Percentiles rank a stretch among this genome's conserved stretches.
phyloP scores from a whole-genome alignment of 108 stramenopile genomes.

The Cyclostephanos invisitatus region DNA sequence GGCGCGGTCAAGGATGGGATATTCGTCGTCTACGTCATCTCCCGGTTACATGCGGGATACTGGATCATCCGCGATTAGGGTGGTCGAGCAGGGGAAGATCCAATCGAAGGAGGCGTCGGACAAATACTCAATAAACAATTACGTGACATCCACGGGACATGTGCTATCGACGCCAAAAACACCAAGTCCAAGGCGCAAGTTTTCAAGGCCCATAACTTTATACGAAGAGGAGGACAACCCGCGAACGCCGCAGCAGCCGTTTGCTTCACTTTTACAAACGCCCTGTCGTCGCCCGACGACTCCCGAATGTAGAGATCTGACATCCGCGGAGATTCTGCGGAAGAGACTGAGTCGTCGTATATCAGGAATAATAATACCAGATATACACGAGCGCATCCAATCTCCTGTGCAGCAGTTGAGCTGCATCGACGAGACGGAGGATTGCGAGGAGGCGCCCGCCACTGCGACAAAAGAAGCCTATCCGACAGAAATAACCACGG shows the following conservation, averaged over 20 bases:
- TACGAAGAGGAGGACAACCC: not conserved
- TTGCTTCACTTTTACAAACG: slow-evolving; percentile 40
- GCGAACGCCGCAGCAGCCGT: slow-evolving; percentile 18
- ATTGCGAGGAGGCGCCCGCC: slow-evolving; percentile 6
- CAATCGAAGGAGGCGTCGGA: slow-evolving; percentile 16
- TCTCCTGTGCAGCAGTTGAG: slow-evolving; percentile 30
- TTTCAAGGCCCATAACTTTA: slow-evolving; percentile 3
- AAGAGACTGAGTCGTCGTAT: slow-evolving; percentile 43
- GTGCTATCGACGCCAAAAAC: slow-evolving; percentile 39
- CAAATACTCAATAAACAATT: slow-evolving; percentile 34
- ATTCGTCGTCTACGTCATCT: slow-evolving; percentile 7
- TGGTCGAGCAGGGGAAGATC: slow-evolving; percentile 6
- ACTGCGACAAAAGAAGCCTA: slow-evolving; percentile 4
- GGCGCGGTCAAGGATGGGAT: slow-evolving; percentile 11
- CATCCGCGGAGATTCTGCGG: slow-evolving; percentile 19
- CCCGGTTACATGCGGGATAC: slow-evolving; percentile 27
- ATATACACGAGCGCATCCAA: not conserved
- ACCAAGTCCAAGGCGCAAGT: slow-evolving; percentile 26
- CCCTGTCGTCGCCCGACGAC: slow-evolving; percentile 20
- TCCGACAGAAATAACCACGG: slow-evolving; percentile 34
- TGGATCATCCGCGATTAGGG: slow-evolving; percentile 9
- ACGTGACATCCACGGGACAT: slow-evolving; percentile 41
- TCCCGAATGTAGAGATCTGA: slow-evolving; percentile 2
- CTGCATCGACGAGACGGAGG: slow-evolving; percentile 43
- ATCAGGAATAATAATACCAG: slow-evolving; percentile 28